A percentile compares a stretch with the other conserved stretches of the same genome.
Evolutionary conservation across 495 filamentous ascomycete genomes (phyloP).

Genomic region (Apodospora peruviana): DNA sequence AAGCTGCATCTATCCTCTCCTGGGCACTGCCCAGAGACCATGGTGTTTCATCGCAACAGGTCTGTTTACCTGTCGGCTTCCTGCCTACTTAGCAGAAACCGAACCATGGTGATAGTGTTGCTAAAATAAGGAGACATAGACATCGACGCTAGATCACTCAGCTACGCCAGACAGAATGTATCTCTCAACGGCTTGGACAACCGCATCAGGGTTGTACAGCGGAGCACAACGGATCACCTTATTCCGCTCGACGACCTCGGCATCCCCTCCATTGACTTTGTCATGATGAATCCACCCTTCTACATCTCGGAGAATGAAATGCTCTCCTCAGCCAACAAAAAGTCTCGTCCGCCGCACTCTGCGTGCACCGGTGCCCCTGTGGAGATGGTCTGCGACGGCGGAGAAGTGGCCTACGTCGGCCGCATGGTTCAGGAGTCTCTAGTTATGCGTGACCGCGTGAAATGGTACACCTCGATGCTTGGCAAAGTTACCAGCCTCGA

Average conservation of each 20-base stretch:
- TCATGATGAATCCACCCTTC: constrained; percentile 94
- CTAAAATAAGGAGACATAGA: constrained; percentile 39
- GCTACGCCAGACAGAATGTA: constrained; percentile 61
- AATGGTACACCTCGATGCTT: constrained; percentile 91
- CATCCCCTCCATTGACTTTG: constrained; percentile 68
- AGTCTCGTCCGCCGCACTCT: constrained; percentile 63
- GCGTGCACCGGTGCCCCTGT: constrained; percentile 74
- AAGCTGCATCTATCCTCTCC: constrained; percentile 83
- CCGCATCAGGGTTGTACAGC: constrained; percentile 59
- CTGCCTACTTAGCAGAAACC: no score
- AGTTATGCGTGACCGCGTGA: constrained; percentile 50
- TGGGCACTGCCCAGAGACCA: constrained; percentile 64
- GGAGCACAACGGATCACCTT: constrained; percentile 45
- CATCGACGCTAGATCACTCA: constrained; percentile 67
- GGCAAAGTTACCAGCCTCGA: constrained; percentile 74
- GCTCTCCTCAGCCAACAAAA: constrained; percentile 54
- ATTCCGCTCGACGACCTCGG: constrained; percentile 55
- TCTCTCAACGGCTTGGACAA: constrained; percentile 54
- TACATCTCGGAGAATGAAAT: constrained; percentile 71
- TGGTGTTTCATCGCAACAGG: constrained; percentile 75
- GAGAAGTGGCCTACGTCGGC: constrained; percentile 74
- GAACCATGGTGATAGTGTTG: not conserved
- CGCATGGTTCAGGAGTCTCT: constrained; percentile 73
- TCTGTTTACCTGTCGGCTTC: constrained; percentile 21
- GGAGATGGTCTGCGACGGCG: constrained; percentile 85